Evolutionary conservation across 2,329 filamentous ascomycete species (phyloP), one percentile per base, ranked within the genome.

Genomic region (Talaromyces funiculosus): DNA sequence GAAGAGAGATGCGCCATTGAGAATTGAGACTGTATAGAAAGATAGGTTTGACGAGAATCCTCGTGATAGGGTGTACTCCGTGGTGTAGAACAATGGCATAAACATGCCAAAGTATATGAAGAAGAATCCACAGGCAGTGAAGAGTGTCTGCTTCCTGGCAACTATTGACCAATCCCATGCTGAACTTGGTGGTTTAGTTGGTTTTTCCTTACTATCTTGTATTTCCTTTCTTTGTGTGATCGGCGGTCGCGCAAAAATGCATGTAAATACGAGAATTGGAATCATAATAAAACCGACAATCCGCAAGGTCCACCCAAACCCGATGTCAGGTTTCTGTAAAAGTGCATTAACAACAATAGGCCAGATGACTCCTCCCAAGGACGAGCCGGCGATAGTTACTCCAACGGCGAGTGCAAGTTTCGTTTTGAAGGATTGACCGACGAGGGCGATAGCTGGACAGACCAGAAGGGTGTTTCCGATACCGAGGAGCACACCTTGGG

Each of bases 211-310:
- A 57, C 10, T 61, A n/a, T 16, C 45, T 58, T 10, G 20, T 58
- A 18, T 9, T n/a, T 38, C 8, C 14, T 55, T 26, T 3, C 54
- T 57, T 10, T 63, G 42, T 1, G 53, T 16, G 4, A 54, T 3
- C 4, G 55, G 54, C 37, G 60, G 60, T 1, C 62, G 59, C 60
- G 68, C 58, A 45, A 63, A 53, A 9, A 68, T 6, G 51, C 70
- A 73, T 2, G 72, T 63, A 29, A 77, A 61, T 0, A 49, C 56
- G 4, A 78, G 64, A 3, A 75, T 64, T 3, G 75, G 74, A 2
- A 77, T 62, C 73, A 78, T 77, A 18, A 72, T 72, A 37, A 78
- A 79, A 0, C 71, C 77, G 3, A 75, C 67, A 9, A 70, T 73
- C 4, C 75, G 69, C 66, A 71, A 76, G 24, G 66, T 78, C 77